phyloP scores from a whole-genome alignment of 345 rosid genomes.

The Melaleuca alternifolia region DNA sequence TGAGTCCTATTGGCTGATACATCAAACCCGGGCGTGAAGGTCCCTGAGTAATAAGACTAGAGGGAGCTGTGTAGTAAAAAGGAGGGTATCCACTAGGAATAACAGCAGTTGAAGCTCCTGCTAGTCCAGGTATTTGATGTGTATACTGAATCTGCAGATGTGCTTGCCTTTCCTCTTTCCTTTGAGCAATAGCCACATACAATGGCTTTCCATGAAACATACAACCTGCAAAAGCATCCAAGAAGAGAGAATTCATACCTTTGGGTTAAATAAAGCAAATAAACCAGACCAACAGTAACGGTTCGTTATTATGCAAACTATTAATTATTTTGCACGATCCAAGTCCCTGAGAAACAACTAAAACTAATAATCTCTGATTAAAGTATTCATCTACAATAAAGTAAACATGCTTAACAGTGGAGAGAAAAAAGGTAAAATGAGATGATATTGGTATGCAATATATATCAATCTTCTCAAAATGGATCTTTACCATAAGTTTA shows the following conservation, averaged over 20 bases:
- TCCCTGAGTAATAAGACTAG: constrained; percentile 39
- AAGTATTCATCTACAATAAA: background rate
- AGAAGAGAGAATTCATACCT: background rate
- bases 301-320: background rate
- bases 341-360: background rate
- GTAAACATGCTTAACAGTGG: background rate
- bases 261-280: background rate
- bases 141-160: constrained; percentile 46
- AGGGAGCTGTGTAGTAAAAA: constrained; percentile 44
- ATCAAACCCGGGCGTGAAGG: constrained; percentile 34
- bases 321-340: background rate
- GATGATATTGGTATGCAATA: background rate
- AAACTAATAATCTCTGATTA: background rate
- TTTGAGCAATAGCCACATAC: constrained; percentile 69
- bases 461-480: background rate
- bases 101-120: constrained; percentile 40
- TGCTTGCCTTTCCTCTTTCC: constrained; percentile 59
- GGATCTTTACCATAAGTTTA: background rate
- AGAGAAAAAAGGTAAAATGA: background rate
- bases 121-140: constrained; percentile 29
- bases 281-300: background rate
- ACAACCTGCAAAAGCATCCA: constrained; percentile 18
- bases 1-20: constrained; percentile 49
- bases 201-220: constrained; percentile 62
- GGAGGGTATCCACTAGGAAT: constrained; percentile 51